Conservation (phyloP, 225 moss, liverwort and hornwort species). For the Ulota crispa region DNA sequence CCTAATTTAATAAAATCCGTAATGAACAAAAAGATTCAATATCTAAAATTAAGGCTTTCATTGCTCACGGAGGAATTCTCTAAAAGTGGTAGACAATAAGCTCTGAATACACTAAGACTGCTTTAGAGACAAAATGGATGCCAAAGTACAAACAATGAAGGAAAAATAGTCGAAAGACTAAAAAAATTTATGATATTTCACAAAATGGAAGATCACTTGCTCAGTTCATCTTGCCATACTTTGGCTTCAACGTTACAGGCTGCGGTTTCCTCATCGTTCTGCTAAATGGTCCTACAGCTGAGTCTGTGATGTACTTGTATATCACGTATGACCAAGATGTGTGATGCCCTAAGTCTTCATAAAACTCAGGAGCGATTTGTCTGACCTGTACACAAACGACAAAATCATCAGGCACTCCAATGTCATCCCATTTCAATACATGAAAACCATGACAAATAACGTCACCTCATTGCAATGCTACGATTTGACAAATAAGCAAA, state of each 20-base stretch:
- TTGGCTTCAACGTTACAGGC: constrained; percentile 30
- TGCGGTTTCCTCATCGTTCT: constrained; percentile 76
- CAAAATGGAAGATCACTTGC: constrained; percentile 9
- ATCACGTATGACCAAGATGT: constrained; percentile 91
- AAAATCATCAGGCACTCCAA: neutral
- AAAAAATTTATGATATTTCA: neutral
- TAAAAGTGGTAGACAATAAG: too few relatives aligned
- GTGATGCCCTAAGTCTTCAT: constrained; percentile 71
- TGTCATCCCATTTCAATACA: neutral
- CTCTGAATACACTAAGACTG: neutral
- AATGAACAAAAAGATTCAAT: too few relatives aligned
- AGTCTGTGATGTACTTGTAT: constrained; percentile 83
- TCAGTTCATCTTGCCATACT: constrained; percentile 41
- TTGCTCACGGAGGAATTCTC: too few relatives aligned
- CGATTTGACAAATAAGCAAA: neutral
- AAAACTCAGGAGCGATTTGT: constrained; percentile 92
- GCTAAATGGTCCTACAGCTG: constrained; percentile 88
- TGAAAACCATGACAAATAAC: neutral
- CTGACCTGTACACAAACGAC: constrained; percentile 48
- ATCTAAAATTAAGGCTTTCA: too few relatives aligned
- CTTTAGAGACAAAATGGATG: neutral
- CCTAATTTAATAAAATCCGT: too few relatives aligned
- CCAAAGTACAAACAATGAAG: neutral
- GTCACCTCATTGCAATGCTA: neutral
- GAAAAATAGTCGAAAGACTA: neutral